phyloP scores from a whole-genome alignment of 2,329 filamentous ascomycete genomes.

The Fusarium penzigii region DNA sequence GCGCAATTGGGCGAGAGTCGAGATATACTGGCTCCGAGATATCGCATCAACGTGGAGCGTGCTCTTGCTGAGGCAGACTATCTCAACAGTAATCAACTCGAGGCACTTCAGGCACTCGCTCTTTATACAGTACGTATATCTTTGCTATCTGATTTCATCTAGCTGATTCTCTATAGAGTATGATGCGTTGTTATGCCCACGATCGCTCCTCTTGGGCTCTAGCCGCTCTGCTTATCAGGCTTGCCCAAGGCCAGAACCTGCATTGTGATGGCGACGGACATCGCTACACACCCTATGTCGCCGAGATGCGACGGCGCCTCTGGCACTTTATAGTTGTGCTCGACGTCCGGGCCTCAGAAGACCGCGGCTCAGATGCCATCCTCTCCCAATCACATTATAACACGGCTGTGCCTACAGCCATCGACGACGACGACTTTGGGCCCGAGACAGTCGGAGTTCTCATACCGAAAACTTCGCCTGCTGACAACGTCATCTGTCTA shows the following conservation, averaged over 20 bases:
- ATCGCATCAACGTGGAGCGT: slow-evolving; percentile 38
- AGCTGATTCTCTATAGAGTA: slow-evolving; percentile 19
- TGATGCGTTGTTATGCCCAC: slow-evolving; percentile 39
- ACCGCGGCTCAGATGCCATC: slow-evolving; percentile 51
- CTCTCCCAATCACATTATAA: slow-evolving; percentile 45
- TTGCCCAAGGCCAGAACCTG: slow-evolving; percentile 44
- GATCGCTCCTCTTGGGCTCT: slow-evolving; percentile 45
- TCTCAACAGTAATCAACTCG: slow-evolving; percentile 41
- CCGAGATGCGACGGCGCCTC: slow-evolving; percentile 59
- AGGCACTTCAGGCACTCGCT: slow-evolving; percentile 43
- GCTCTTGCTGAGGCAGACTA: slow-evolving; percentile 45
- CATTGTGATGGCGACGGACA: slow-evolving; percentile 44
- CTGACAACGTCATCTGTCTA: slow-evolving; percentile 43
- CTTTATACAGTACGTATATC: slow-evolving; percentile 37
- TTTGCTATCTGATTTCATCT: background rate
- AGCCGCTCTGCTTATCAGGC: slow-evolving; percentile 42
- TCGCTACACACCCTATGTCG: slow-evolving; percentile 50
- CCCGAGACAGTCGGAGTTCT: slow-evolving; percentile 39
- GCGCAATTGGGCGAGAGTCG: slow-evolving; percentile 37
- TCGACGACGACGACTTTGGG: slow-evolving; percentile 54
- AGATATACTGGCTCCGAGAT: slow-evolving; percentile 32
- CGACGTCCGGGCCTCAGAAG: slow-evolving; percentile 56
- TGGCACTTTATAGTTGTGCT: slow-evolving; percentile 67
- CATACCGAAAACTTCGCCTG: slow-evolving; percentile 37
- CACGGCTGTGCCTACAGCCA: slow-evolving; percentile 50